Evolutionary conservation across 2,329 filamentous ascomycete genomes (phyloP).

Genomic region (Penicillium sp.): DNA sequence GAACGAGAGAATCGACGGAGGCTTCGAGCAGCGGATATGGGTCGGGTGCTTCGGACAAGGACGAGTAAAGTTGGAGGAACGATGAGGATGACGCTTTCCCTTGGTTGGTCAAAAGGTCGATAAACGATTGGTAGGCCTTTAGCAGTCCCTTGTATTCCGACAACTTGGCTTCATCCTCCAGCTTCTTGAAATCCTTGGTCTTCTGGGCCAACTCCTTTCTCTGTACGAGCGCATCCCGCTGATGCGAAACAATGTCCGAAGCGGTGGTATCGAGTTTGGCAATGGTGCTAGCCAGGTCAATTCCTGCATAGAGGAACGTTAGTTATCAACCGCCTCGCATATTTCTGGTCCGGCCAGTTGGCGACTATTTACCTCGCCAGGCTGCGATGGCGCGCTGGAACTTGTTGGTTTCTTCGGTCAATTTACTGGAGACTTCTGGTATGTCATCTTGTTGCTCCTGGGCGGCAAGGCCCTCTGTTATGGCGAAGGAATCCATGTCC

Average conservation of each 20-base stretch:
- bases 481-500: constrained; percentile 53
- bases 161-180: constrained; percentile 86
- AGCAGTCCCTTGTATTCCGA: constrained; percentile 86
- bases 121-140: constrained; percentile 97
- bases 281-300: constrained; percentile 84
- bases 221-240: constrained; percentile 93
- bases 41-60: constrained; percentile 92
- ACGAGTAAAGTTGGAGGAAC: constrained; percentile 91
- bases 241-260: constrained; percentile 92
- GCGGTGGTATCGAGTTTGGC: constrained; percentile 88
- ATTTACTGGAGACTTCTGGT: constrained; percentile 36
- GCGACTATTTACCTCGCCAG: constrained; percentile 77
- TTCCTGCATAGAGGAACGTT: constrained; percentile 55
- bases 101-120: constrained; percentile 94
- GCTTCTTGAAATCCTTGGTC: constrained; percentile 95
- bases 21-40: constrained; percentile 96
- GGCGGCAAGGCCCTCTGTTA: constrained; percentile 48
- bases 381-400: constrained; percentile 95
- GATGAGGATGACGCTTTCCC: constrained; percentile 92
- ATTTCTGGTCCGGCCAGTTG: not conserved
- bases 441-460: constrained; percentile 38
- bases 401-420: constrained; percentile 75
- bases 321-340: not conserved
- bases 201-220: constrained; percentile 98
- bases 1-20: constrained; percentile 89